Percentiles rank a stretch among this genome's conserved stretches.
These are phyloP conservation scores for Colletotrichum liaoningense DNA, from an alignment of 2,329 filamentous ascomycete genomes.

Conservation along the genomic window DNA sequence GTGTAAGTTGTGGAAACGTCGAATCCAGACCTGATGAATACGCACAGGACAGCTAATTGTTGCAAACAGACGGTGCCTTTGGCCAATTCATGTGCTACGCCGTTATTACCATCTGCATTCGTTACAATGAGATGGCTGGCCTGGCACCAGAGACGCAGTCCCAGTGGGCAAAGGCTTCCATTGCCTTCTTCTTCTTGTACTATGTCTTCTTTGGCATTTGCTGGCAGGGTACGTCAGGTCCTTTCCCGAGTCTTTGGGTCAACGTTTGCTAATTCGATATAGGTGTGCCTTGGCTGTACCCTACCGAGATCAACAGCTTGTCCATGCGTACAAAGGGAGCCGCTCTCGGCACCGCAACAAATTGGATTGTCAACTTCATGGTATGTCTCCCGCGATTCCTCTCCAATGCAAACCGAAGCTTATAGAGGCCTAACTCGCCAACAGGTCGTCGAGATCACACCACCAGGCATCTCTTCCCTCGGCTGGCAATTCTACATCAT, in stretches of 20 bases:
- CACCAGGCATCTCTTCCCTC: conserved; percentile 53
- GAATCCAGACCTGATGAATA: neutral
- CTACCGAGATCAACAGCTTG: conserved; percentile 48
- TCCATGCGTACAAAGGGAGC: conserved; percentile 45
- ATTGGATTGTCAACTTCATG: conserved; percentile 37
- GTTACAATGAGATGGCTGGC: conserved; percentile 48
- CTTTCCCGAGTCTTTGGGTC: neutral
- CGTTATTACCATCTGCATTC: conserved; percentile 62
- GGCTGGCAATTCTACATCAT: conserved; percentile 65
- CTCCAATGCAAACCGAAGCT: too few relatives aligned
- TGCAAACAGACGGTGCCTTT: conserved; percentile 50
- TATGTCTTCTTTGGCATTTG: conserved; percentile 38
- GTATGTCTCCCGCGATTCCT: neutral
- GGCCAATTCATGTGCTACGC: conserved; percentile 64
- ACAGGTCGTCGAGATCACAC: conserved; percentile 49
- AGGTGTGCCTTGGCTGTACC: conserved; percentile 45
- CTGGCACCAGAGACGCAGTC: conserved; percentile 16
- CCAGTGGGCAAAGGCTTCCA: conserved; percentile 36
- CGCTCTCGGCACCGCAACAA: conserved; percentile 33
- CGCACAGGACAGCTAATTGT: neutral
- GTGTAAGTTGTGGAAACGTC: conserved; percentile 44
- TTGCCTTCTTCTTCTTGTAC: conserved; percentile 40
- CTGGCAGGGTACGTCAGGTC: conserved; percentile 13
- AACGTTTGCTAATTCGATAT: neutral
- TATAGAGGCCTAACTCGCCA: neutral